Evolutionary conservation across 768 basidiomycete genomes (phyloP), one percentile per base, ranked within the genome.

Genomic region (Boletus bicolor): DNA sequence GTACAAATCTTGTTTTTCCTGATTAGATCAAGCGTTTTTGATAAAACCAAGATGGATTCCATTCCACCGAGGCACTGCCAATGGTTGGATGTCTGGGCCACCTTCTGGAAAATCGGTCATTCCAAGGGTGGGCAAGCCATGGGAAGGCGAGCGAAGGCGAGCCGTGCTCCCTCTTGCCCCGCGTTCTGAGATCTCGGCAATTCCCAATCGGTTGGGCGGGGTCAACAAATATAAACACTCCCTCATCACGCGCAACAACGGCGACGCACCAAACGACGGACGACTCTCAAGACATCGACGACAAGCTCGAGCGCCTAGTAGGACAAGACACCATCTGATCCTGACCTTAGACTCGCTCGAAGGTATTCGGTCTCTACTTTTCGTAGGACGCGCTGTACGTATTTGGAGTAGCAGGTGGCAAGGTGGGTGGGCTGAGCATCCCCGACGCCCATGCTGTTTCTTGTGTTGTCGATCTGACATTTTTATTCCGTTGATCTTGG

Each of bases 161-260:
- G 21, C 21, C 21, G 21, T 2, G 21, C 21, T 1, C 21, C 21
- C 21, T 24, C 21, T 24, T 24, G 21, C 21, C 21, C 21, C 21
- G 21, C 21, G 21, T 24, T 24, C 21, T 24, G 21, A 24, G 21
- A 24, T 24, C 28, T 30, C 28, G 28, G 28, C 28, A 43, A n/a
- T 12, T 15, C 51, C 51, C 3, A 39, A 49, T 55, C 14, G 17
- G 58, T 48, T 21, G 9, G 3, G 28, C 28, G 26, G 36, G 7
- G 28, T 47, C 42, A 64, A 64, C 42, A 64, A 47, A 24, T 9
- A 8, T 21, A 65, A 65, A 64, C 44, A 64, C 2, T 19, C 5
- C 21, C 51, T 44, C 53, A 21, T 15, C 44, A 42, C 44, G 41
- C 44, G 24, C 55, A 3, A 65, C 64, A 55, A 55, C 64, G 51